Conservation (phyloP, 805 yeast species). For the Metschnikowia bowlesiae region DNA sequence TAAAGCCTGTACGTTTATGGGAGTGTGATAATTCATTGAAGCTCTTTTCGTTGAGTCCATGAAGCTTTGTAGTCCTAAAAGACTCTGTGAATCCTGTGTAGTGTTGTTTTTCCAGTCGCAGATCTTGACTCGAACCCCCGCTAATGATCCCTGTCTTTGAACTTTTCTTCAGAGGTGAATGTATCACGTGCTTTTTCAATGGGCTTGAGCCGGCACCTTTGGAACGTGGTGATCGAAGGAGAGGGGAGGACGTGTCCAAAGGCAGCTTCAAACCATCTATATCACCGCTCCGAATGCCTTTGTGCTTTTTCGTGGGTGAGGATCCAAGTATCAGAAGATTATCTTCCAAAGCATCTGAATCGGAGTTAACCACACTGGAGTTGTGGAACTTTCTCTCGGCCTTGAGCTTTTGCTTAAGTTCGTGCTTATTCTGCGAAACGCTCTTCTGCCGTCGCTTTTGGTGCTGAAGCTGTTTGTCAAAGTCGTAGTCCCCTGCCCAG, state of each 20-base stretch:
- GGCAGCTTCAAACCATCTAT: neutral
- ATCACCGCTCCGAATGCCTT: neutral
- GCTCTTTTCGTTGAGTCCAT: no score
- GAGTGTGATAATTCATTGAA: neutral
- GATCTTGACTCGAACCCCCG: neutral
- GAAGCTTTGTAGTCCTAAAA: no score
- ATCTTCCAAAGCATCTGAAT: conserved; percentile 14
- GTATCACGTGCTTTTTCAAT: neutral
- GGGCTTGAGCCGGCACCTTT: neutral
- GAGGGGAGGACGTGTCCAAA: neutral
- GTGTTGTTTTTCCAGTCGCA: neutral
- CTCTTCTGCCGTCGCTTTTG: conserved; percentile 5
- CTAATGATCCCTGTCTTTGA: neutral
- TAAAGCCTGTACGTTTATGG: neutral
- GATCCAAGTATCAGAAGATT: conserved; percentile 26
- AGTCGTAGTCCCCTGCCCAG: conserved; percentile 37
- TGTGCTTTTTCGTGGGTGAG: conserved; percentile 25
- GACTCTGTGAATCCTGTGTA: neutral
- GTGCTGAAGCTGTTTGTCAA: conserved; percentile 19
- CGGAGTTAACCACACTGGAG: conserved; percentile 5
- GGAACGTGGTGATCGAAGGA: neutral
- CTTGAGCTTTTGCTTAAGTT: conserved; percentile 9
- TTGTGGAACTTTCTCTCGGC: conserved; percentile 14
- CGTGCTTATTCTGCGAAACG: conserved; percentile 17
- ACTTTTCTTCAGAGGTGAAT: neutral